Evolutionary conservation across 495 filamentous ascomycete species (phyloP).

Genomic region (Penicillium salamii): DNA sequence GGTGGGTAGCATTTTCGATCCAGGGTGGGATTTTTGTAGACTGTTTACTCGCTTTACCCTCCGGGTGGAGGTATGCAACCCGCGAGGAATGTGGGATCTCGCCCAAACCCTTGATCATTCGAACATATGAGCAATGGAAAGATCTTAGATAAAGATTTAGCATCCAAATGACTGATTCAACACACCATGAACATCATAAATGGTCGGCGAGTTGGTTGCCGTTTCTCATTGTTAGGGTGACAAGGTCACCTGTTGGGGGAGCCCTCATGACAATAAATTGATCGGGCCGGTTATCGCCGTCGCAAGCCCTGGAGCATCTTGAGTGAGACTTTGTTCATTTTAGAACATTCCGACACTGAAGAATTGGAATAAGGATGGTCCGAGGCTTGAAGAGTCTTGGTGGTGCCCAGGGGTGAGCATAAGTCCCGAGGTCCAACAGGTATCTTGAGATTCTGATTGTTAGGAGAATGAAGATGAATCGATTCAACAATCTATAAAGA

Average conservation of each 20-base stretch:
- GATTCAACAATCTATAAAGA: no score
- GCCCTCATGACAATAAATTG: background rate
- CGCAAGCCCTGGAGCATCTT: no score
- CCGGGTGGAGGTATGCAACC: conserved; percentile 2
- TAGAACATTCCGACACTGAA: no score
- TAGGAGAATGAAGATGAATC: no score
- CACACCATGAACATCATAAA: background rate
- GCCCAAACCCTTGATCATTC: background rate
- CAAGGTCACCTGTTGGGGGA: conserved; percentile 3
- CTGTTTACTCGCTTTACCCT: conserved; percentile 1
- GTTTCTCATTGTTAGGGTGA: background rate
- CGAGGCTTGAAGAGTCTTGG: no score
- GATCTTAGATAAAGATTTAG: background rate
- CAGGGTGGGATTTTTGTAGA: background rate
- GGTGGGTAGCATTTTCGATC: background rate
- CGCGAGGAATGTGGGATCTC: background rate
- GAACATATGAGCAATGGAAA: background rate
- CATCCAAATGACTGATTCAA: background rate
- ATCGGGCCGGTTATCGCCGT: no score
- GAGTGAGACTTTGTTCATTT: no score
- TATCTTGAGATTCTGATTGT: no score
- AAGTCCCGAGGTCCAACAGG: no score
- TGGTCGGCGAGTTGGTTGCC: background rate
- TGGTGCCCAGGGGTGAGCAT: no score
- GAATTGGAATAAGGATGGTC: no score